A percentile compares a stretch with the other conserved stretches of the same genome.
Evolutionary conservation across 768 basidiomycete species (phyloP).

Genomic region (Mycena kentingensis): DNA sequence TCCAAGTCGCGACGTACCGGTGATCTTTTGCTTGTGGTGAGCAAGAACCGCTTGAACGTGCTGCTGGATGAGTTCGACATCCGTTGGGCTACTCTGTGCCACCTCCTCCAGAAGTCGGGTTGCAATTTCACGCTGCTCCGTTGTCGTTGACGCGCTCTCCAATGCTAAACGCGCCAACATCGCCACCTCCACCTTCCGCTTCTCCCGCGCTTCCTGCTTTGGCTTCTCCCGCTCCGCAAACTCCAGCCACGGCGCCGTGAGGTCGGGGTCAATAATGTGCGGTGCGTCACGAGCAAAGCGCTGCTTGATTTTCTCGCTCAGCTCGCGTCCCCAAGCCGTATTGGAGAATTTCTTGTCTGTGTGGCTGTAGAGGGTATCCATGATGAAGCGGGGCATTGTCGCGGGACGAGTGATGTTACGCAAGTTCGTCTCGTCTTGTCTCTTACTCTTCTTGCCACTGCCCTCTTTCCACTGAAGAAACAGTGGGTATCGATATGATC

Average conservation of each 20-base stretch:
- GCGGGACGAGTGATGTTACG: constrained; percentile 25
- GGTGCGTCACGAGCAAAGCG: constrained; percentile 23
- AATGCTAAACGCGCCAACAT: too few species aligned
- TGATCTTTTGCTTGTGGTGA: constrained; percentile 32
- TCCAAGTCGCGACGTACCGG: constrained; percentile 18
- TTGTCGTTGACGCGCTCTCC: neutral
- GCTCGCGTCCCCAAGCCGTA: constrained; percentile 19
- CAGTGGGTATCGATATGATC: neutral
- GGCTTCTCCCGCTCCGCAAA: constrained; percentile 6
- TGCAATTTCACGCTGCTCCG: constrained; percentile 18
- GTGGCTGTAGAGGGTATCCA: constrained; percentile 41
- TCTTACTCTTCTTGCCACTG: constrained; percentile 22
- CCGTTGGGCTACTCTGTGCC: constrained; percentile 28
- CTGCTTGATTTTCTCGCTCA: constrained; percentile 29
- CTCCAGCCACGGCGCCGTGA: constrained; percentile 34
- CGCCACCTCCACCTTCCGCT: neutral
- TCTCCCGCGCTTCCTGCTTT: constrained; percentile 1
- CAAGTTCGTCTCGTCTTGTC: constrained; percentile 25
- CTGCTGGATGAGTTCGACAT: constrained; percentile 38
- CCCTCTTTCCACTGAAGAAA: constrained; percentile 36
- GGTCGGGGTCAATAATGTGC: constrained; percentile 29
- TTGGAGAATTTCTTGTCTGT: constrained; percentile 27
- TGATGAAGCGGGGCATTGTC: constrained; percentile 38
- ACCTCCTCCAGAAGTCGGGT: constrained; percentile 23
- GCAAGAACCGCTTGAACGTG: constrained; percentile 43